Evolutionary conservation across 805 yeast species (phyloP).

Genomic region (Zygotorulaspora florentina): DNA sequence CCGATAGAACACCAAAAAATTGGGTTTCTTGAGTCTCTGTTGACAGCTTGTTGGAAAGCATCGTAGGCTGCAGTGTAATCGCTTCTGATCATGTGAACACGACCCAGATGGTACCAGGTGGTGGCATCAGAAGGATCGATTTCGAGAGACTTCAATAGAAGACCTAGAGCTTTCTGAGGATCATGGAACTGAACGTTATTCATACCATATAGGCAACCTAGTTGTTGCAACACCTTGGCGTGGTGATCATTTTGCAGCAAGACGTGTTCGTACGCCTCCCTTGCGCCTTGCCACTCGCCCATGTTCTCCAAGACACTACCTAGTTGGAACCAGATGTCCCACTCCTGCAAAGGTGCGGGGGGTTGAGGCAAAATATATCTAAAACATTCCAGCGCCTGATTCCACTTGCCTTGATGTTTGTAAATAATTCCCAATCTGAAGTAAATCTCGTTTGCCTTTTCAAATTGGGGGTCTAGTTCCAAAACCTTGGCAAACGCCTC

Average conservation of each 20-base stretch:
- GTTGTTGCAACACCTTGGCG: constrained; percentile 91
- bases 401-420: constrained; percentile 86
- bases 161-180: constrained; percentile 75
- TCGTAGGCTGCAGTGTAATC: constrained; percentile 96
- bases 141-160: constrained; percentile 82
- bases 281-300: constrained; percentile 85
- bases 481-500: constrained; percentile 96
- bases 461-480: constrained; percentile 93
- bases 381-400: constrained; percentile 89
- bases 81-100: constrained; percentile 94
- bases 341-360: constrained; percentile 92
- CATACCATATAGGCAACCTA: constrained; percentile 86
- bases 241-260: constrained; percentile 86
- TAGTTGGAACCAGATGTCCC: constrained; percentile 98
- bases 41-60: constrained; percentile 97
- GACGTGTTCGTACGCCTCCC: constrained; percentile 93
- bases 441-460: constrained; percentile 93
- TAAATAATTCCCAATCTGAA: constrained; percentile 94
- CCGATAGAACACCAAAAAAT: constrained; percentile 98
- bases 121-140: constrained; percentile 90
- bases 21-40: constrained; percentile 93
- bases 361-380: constrained; percentile 86
- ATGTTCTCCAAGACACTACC: constrained; percentile 94
- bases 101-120: constrained; percentile 94
- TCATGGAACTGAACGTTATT: constrained; percentile 62